Base-by-base conservation (phyloP, 768 basidiomycete genomes). In the Boletus subparvulus region DNA sequence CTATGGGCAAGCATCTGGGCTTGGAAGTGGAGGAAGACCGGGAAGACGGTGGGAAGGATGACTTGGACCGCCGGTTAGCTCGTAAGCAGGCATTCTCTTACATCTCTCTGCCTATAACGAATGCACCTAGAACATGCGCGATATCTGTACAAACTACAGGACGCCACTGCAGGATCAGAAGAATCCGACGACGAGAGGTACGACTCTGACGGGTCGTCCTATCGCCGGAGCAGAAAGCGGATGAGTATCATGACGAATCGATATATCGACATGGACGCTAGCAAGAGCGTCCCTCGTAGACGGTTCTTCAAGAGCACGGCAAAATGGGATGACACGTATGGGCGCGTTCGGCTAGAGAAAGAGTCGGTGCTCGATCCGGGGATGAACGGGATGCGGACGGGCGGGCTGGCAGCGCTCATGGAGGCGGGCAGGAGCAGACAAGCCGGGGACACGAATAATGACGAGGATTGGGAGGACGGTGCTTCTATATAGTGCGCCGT, bases 171-270 rank as follows among this genome's bases (percentile, higher is more conserved):
- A 7, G 69, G 73, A 8, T 77, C 76, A 0, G 79, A 81, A 44
- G 80, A 80, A 28, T 81, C 81, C 0, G 75, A 77, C n/a, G 75
- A 76, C 21, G 79, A 81, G 30, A 70, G 73, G 2, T 70, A 73
- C 24, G 84, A 84, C 52, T 82, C 80, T 9, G 80, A 80, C 47
- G 80, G 77, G 32, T 81, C 83, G 10, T 65, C 75, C 17, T 66
- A 65, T 26, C 71, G 67, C 17, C 65, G 69, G 24, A 72, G 72
- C 36, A 78, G 77, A 61, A 83, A 82, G 60, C 81, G 84, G 53
- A 89, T 90, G 85, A 88, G 86, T 61, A 76, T 89, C 46, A 50
- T 86, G 47, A 87, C 85, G 17, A 83, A 82, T 55, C 78, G 82
- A 52, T 84, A 81, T 59, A 74, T 80, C 54, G 82, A 86, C 42